Base-by-base conservation (phyloP, 139 green algal genomes). In the Chlorella vulgaris region DNA sequence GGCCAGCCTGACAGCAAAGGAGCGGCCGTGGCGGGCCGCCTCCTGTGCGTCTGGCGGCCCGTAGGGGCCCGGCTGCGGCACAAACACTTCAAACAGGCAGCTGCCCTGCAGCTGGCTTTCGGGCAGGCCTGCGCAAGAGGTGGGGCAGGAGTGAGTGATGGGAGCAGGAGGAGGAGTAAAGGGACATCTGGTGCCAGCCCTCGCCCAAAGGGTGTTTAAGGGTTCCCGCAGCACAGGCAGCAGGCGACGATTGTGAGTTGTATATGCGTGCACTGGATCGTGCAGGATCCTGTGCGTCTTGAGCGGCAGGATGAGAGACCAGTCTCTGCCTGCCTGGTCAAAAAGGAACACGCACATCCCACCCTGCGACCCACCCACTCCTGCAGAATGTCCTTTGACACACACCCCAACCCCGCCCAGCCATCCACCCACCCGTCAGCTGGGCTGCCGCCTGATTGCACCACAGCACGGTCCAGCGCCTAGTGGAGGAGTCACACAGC, bases 381-480 rank as follows among this genome's bases (percentile, higher is more conserved):
- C 55, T 65, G 55, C 15, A 65, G 55, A 15, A 31, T 65, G 55
- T n/a, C 15, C 13, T 5, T 21, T 65, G 55, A 21, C 55, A 29
- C n/a, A n/a, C n/a, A n/a, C n/a, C n/a, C n/a, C n/a, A n/a, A n/a
- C n/a, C n/a, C n/a, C n/a, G n/a, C n/a, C n/a, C n/a, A n/a, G n/a
- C n/a, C n/a, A n/a, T n/a, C n/a, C 8, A 4, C 69, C 6, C 42
- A 62, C 69, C 69, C 29, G 69, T n/a, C 4, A 76, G 42, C 26
- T 13, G 13, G 3, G 42, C 69, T 5, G 69, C 69, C 7, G 29
- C 69, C 42, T 13, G 26, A 42, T 76, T 76, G 69, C 43, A 40
- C 69, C 69, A 76, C 28, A 76, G 50, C 28, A 76, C 18, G n/a
- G 69, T 42, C 69, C 69, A 76, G 69, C 42, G 69, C 3, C 42